These are phyloP conservation scores for Dictyophora rubrovolvata DNA, from an alignment of 768 basidiomycete species.

Conservation along the genomic window DNA sequence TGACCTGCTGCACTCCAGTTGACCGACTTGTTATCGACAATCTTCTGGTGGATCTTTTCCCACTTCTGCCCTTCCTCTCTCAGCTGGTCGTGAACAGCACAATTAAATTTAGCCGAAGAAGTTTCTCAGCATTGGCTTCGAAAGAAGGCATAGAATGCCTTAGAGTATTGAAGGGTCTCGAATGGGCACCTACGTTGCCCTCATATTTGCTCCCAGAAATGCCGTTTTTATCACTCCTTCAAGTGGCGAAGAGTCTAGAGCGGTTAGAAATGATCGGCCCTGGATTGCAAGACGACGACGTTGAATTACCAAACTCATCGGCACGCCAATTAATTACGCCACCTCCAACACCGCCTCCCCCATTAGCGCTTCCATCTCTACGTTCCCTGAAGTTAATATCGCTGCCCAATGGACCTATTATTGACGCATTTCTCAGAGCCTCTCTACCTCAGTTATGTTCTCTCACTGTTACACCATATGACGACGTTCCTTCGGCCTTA, in stretches of 20 bases:
- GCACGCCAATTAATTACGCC: constrained; percentile 5
- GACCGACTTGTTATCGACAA: constrained; percentile 51
- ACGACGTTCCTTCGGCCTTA: constrained; percentile 53
- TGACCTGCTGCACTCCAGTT: constrained; percentile 33
- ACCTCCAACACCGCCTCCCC: constrained; percentile 23
- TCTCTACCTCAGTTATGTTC: constrained; percentile 53
- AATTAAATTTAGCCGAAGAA: constrained; percentile 51
- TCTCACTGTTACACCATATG: constrained; percentile 64
- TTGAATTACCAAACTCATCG: constrained; percentile 24
- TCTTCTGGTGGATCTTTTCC: constrained; percentile 53
- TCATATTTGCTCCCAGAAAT: constrained; percentile 29
- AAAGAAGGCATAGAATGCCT: constrained; percentile 43
- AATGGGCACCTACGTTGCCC: constrained; percentile 30
- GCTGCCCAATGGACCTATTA: constrained; percentile 54
- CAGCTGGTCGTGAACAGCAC: constrained; percentile 43
- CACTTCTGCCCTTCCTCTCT: constrained; percentile 55
- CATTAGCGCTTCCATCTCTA: constrained; percentile 47
- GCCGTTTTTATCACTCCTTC: constrained; percentile 47
- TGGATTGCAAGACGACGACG: constrained; percentile 37
- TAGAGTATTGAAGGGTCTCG: constrained; percentile 43
- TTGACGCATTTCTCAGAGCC: constrained; percentile 47
- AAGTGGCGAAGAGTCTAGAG: constrained; percentile 45
- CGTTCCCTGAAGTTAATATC: constrained; percentile 53
- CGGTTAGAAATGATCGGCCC: constrained; percentile 53
- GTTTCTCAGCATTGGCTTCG: constrained; percentile 38